Base-by-base conservation (phyloP, 164 flowering plant genomes). In the Tetracentron sinense region DNA sequence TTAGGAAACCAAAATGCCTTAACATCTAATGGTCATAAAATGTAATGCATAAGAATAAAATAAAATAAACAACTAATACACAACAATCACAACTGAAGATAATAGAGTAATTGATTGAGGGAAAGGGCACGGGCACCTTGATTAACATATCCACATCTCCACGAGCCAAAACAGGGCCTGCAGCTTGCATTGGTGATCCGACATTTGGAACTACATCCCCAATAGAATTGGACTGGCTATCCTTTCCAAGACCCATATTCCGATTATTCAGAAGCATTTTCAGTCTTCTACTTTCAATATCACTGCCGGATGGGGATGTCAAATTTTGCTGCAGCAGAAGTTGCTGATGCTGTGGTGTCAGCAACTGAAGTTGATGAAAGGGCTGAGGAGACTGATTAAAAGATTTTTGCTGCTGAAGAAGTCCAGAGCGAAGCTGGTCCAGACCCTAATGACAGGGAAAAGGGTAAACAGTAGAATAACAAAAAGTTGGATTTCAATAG, bases 341-440 rank as follows among this genome's bases (percentile, higher is more conserved):
- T 64, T 86, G 97, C 44, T 88, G 97, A 67, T 90, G 98, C 69
- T 93, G 96, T 35, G 94, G 91, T 65, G 85, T 68, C 73, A 93
- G 67, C 89, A 90, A 79, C 62, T 87, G 97, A 60, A 89, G 82
- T 69, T 93, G 97, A 69, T 89, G 95, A 80, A 81, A 88, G 15
- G 94, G 87, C 74, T 87, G 97, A 62, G 95, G 79, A 58, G 92
- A 82, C 72, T 86, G 97, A 60, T 86, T 88, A 67, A 74, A 89
- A 42, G 96, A 71, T 63, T 91, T 94, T 62, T 83, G 98, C 77
- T 85, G 96, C 76, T 84, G 99, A 66, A 93, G 90, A 65, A 90
- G 62, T 56, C 96, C 96, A 20, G 90, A 67, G 6, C 94, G 90
- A 20, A 88, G 86, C 62, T 81, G 94, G 25, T 90, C 96, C 49